phyloP scores from a whole-genome alignment of 1,284 basidiomycete species.

The Pseudozyma tsukubaensis region DNA sequence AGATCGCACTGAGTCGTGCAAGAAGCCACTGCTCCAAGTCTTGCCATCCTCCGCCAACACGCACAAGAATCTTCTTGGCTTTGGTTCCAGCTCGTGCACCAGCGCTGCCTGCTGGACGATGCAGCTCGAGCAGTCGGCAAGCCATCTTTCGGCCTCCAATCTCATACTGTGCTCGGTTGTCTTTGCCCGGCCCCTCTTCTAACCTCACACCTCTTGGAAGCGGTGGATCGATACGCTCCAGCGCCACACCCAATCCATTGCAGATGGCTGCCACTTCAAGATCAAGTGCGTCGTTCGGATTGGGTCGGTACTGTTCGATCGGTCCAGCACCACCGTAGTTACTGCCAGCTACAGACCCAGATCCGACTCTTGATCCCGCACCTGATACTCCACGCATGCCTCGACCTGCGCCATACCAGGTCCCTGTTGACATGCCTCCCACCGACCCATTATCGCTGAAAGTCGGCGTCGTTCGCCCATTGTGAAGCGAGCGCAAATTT shows the following conservation, averaged over 20 bases:
- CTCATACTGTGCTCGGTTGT: constrained; percentile 83
- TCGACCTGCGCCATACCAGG: constrained; percentile 39
- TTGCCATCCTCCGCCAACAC: constrained; percentile 77
- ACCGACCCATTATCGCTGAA: constrained; percentile 52
- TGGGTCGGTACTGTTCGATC: constrained; percentile 76
- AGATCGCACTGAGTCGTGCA: constrained; percentile 33
- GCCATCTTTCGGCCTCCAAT: constrained; percentile 76
- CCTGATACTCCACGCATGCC: constrained; percentile 26
- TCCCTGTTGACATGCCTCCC: constrained; percentile 43
- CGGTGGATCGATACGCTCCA: constrained; percentile 83
- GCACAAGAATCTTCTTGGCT: constrained; percentile 61
- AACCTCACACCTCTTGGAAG: constrained; percentile 73
- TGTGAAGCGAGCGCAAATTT: constrained; percentile 47
- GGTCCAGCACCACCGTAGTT: constrained; percentile 35
- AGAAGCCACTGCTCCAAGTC: constrained; percentile 81
- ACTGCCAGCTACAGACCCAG: constrained; percentile 40
- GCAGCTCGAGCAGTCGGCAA: constrained; percentile 80
- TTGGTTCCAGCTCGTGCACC: constrained; percentile 53
- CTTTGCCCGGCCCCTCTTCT: constrained; percentile 76
- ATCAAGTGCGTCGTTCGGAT: constrained; percentile 82
- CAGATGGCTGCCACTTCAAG: constrained; percentile 79
- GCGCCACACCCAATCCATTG: constrained; percentile 78
- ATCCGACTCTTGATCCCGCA: constrained; percentile 26
- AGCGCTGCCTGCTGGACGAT: constrained; percentile 65
- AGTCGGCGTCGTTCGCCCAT: constrained; percentile 53